Evolutionary conservation across 306 rosid species (phyloP), one percentile per base, ranked within the genome.

Genomic region (Cyamopsis tetragonoloba): DNA sequence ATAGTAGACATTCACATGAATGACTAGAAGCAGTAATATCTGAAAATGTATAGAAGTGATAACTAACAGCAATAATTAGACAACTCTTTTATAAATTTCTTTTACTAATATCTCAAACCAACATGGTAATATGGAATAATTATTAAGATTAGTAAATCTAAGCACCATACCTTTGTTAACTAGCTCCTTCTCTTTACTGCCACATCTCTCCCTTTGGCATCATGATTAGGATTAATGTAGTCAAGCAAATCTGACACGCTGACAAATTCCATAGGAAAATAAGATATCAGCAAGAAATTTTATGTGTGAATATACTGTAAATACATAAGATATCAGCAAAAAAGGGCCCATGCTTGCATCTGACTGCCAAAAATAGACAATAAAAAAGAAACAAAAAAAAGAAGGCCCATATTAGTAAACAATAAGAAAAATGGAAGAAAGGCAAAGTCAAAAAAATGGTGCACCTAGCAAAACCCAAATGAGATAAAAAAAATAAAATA

Each of bases 171-270:
- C 96, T 85, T 90, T 22, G 88, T 31, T 59, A 79, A 50, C 66
- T 83, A 80, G 73, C 63, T 85, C 85, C 78, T 90, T 78, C 89
- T 85, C 87, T 79, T 90, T 66, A 77, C 47, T 43, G 84, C 80
- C 12, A 55, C 76, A 77, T 82, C 85, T 74, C 89, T 83, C 59
- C 88, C 95, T 72, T 80, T 85, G 44, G 80, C 84, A 71, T 73
- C 88, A 68, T 87, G 82, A 66, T 66, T 79, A 20, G 95, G 95
- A 77, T 66, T 87, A 27, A 90, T 90, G 81, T 90, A 90, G 83
- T 90, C 96, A 14, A 90, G 96, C 80, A 90, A 80, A 74, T 90
- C 96, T 8, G 96, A 90, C 31, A 90, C 96, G 50, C 96, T 90
- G 87, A 64, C 68, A 79, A 44, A 50, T 66, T 70, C 65, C 68